Evolutionary conservation across 495 filamentous ascomycete genomes (phyloP).

Genomic region (Daldinia caldariorum): DNA sequence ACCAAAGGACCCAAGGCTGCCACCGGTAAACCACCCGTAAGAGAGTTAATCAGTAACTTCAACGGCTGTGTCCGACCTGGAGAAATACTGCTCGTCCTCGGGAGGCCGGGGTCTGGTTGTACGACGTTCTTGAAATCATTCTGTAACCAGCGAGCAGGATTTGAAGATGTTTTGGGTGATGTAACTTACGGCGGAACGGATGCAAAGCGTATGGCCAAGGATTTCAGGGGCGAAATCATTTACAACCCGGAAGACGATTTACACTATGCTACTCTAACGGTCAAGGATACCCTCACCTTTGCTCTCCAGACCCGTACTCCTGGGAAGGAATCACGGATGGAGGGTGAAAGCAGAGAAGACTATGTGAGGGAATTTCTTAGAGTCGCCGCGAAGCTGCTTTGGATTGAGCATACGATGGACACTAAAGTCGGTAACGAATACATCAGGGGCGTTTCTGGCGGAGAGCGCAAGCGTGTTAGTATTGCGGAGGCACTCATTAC

Average conservation of each 20-base stretch:
- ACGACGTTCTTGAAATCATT: conserved; percentile 76
- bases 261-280: conserved; percentile 77
- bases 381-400: conserved; percentile 78
- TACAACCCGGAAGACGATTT: conserved; percentile 80
- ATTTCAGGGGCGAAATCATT: conserved; percentile 58
- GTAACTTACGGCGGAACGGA: conserved; percentile 72
- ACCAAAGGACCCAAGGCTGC: conserved; percentile 47
- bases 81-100: conserved; percentile 72
- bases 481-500: conserved; percentile 62
- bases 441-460: conserved; percentile 75
- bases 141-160: conserved; percentile 72
- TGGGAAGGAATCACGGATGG: conserved; percentile 66
- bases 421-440: conserved; percentile 88
- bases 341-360: conserved; percentile 66
- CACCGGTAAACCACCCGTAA: conserved; percentile 59
- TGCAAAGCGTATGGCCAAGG: conserved; percentile 56
- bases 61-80: conserved; percentile 60
- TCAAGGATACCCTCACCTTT: conserved; percentile 74
- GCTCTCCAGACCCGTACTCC: conserved; percentile 75
- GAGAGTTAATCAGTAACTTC: conserved; percentile 67
- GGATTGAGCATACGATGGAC: conserved; percentile 78
- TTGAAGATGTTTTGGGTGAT: conserved; percentile 68
- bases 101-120: conserved; percentile 76
- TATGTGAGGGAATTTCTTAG: conserved; percentile 74
- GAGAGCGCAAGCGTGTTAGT: conserved; percentile 66